phyloP scores from a whole-genome alignment of 495 filamentous ascomycete genomes.

The Penicillium silybi region DNA sequence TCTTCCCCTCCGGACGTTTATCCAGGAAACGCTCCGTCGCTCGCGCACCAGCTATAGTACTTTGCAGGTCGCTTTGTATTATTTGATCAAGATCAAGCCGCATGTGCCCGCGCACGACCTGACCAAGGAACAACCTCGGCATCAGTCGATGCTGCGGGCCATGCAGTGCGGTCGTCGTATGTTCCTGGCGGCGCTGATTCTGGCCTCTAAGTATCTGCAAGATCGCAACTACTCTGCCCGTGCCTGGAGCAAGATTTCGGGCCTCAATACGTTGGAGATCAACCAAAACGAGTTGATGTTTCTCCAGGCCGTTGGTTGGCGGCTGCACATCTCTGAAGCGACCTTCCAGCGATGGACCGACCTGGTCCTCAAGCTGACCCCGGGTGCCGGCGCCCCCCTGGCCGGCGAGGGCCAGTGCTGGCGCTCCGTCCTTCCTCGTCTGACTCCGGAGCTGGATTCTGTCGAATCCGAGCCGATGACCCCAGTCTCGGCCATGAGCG shows the following conservation, averaged over 20 bases:
- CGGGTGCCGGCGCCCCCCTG: conserved; percentile 40
- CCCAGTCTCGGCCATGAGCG: conserved; percentile 24
- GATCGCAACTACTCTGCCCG: conserved; percentile 96
- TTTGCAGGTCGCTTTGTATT: conserved; percentile 93
- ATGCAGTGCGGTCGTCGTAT: conserved; percentile 96
- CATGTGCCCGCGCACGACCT: conserved; percentile 81
- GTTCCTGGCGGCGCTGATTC: conserved; percentile 89
- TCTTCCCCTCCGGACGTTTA: conserved; percentile 88
- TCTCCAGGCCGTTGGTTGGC: conserved; percentile 85
- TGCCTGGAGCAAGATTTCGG: conserved; percentile 98
- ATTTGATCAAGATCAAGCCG: conserved; percentile 87
- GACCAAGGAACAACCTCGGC: conserved; percentile 80
- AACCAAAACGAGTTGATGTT: conserved; percentile 97
- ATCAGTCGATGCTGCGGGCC: conserved; percentile 68
- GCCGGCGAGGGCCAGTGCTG: conserved; percentile 51
- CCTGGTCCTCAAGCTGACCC: conserved; percentile 80
- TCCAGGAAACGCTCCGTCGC: conserved; percentile 91
- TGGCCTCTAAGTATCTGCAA: conserved; percentile 95
- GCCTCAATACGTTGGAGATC: conserved; percentile 83
- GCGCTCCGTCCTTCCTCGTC: conserved; percentile 69
- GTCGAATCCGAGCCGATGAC: conserved; percentile 33
- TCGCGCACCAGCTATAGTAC: conserved; percentile 97
- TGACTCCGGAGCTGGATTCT: conserved; percentile 63
- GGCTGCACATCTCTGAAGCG: conserved; percentile 83
- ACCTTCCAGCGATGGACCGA: conserved; percentile 91